These are phyloP conservation scores for Trametes pubescens DNA, from an alignment of 1,284 basidiomycete species.

Conservation along the genomic window DNA sequence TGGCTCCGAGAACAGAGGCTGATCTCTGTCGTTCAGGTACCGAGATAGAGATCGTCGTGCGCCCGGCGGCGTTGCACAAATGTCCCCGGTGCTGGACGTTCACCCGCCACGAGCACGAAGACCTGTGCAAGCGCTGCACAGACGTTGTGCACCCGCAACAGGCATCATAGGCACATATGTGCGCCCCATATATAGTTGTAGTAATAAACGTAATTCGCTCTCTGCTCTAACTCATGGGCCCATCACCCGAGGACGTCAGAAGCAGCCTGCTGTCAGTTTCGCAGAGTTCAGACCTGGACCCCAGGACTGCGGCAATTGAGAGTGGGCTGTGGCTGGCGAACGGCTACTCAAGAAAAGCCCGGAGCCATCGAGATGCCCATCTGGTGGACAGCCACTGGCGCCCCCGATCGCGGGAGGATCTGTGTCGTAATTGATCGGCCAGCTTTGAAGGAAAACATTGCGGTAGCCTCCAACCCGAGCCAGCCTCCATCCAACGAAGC, in stretches of 20 bases:
- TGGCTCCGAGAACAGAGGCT: neutral
- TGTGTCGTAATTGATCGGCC: neutral
- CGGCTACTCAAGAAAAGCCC: conserved; percentile 5
- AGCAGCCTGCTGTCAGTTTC: too few relatives aligned
- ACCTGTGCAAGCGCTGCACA: conserved; percentile 69
- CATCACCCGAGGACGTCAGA: too few relatives aligned
- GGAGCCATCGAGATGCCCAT: conserved; percentile 1
- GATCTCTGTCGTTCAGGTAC: conserved; percentile 40
- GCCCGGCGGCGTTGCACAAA: conserved; percentile 63
- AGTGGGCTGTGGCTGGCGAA: neutral
- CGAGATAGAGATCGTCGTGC: conserved; percentile 55
- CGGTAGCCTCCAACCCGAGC: neutral
- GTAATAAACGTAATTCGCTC: conserved; percentile 11
- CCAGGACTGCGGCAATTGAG: neutral
- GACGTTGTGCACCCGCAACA: conserved; percentile 33
- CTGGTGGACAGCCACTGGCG: conserved; percentile 14
- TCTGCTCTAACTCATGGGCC: neutral
- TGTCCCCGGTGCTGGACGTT: conserved; percentile 87
- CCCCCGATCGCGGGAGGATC: neutral
- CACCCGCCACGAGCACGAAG: conserved; percentile 54
- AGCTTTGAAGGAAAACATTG: neutral
- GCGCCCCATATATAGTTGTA: neutral
- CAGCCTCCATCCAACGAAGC: neutral
- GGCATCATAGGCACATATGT: neutral
- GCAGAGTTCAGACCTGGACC: too few relatives aligned